A percentile compares a stretch with the other conserved stretches of the same genome.
phyloP scores from a whole-genome alignment of 805 yeast genomes.

The Priceomyces melissophilus region DNA sequence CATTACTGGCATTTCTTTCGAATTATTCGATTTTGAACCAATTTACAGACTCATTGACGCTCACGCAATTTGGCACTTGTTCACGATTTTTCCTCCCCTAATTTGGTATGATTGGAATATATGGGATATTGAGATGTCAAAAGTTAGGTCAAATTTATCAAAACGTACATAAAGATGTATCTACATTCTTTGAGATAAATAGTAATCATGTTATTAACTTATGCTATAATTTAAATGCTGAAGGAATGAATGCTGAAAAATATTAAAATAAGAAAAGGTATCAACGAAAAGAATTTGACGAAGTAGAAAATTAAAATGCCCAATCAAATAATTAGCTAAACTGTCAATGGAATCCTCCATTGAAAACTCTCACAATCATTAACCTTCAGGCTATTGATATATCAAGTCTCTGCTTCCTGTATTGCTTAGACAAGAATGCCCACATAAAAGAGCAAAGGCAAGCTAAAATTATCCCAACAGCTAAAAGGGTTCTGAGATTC shows the following conservation, averaged over 20 bases:
- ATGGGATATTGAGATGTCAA: conserved; percentile 40
- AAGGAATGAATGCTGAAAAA: conserved; percentile 3
- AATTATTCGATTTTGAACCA: conserved; percentile 36
- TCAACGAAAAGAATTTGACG: background rate
- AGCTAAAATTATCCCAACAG: too few species aligned
- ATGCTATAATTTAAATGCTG: conserved; percentile 1
- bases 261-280: background rate
- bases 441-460: too few species aligned
- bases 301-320: background rate
- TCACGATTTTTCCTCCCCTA: conserved; percentile 78
- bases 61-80: conserved; percentile 90
- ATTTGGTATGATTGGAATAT: conserved; percentile 65
- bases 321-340: too few species aligned
- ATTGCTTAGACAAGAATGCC: too few species aligned
- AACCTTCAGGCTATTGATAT: background rate
- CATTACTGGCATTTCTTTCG: conserved; percentile 29
- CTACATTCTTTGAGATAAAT: background rate
- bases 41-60: conserved; percentile 54
- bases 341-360: too few species aligned
- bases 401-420: background rate
- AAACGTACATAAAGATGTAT: background rate
- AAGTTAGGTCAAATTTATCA: conserved; percentile 8
- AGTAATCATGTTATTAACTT: background rate
- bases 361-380: too few species aligned
- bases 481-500: too few species aligned